Percentiles rank a stretch among this genome's conserved stretches.
Evolutionary conservation across 1,284 basidiomycete genomes (phyloP).

Genomic region (Moesziomyces aphidis): DNA sequence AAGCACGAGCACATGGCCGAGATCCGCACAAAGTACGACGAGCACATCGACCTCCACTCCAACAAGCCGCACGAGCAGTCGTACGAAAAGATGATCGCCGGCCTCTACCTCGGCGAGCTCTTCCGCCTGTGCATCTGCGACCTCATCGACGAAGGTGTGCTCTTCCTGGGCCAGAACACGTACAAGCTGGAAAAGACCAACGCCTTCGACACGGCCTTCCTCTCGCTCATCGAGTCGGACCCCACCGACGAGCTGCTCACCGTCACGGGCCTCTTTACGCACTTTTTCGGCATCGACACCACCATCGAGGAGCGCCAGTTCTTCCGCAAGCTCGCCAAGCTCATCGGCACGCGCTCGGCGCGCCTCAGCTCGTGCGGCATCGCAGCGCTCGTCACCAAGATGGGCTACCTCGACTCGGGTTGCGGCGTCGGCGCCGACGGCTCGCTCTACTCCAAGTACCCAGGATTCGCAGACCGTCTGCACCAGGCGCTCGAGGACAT

Average conservation of each 20-base stretch:
- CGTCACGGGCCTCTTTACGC: conserved; percentile 90
- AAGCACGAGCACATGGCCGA: conserved; percentile 87
- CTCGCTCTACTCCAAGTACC: conserved; percentile 64
- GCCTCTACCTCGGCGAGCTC: conserved; percentile 96
- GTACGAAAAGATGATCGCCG: conserved; percentile 98
- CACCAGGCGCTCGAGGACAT: conserved; percentile 66
- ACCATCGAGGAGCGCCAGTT: conserved; percentile 63
- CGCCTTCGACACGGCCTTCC: conserved; percentile 94
- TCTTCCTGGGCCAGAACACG: conserved; percentile 95
- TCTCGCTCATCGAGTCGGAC: conserved; percentile 97
- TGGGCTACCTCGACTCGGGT: conserved; percentile 61
- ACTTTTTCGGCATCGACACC: conserved; percentile 67
- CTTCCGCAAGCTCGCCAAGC: conserved; percentile 75
- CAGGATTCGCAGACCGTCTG: conserved; percentile 61
- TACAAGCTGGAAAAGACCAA: conserved; percentile 96
- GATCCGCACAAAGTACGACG: conserved; percentile 88
- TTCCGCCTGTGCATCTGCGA: conserved; percentile 92
- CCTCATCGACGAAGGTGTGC: conserved; percentile 93
- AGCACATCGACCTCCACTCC: conserved; percentile 88
- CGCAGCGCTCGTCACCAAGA: conserved; percentile 64
- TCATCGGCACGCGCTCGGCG: conserved; percentile 70
- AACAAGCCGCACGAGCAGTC: conserved; percentile 97
- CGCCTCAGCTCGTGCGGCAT: conserved; percentile 65
- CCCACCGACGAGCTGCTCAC: conserved; percentile 97
- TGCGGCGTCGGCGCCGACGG: conserved; percentile 64